Conservation (phyloP, 2,329 filamentous ascomycete species). For the Pyrenophora teres region DNA sequence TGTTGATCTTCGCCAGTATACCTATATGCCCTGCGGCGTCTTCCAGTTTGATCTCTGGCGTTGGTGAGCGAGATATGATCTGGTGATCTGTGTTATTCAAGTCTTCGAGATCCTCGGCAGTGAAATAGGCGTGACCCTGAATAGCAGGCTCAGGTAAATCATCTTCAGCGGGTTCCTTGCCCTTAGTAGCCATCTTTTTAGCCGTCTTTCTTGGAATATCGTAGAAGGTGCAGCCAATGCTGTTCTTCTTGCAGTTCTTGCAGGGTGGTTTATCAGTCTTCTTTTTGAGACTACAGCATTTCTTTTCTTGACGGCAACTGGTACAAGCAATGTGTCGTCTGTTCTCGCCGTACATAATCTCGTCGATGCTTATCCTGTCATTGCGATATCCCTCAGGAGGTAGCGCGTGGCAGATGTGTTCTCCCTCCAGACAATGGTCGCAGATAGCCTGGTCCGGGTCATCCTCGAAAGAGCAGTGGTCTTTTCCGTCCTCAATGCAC, state of each 20-base stretch:
- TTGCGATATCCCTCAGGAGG: slow-evolving; percentile 24
- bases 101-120: slow-evolving; percentile 21
- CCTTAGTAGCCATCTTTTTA: slow-evolving; percentile 13
- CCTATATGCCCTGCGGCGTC: slow-evolving; percentile 36
- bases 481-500: slow-evolving; percentile 19
- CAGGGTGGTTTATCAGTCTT: slow-evolving; percentile 40
- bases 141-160: slow-evolving; percentile 9
- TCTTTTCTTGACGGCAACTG: slow-evolving; percentile 34
- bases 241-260: slow-evolving; percentile 34
- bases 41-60: slow-evolving; percentile 32
- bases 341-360: slow-evolving; percentile 23
- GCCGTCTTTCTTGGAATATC: slow-evolving; percentile 15
- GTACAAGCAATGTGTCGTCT: slow-evolving; percentile 32
- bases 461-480: slow-evolving; percentile 31
- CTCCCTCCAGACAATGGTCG: slow-evolving; percentile 22
- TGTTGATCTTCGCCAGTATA: slow-evolving; percentile 39
- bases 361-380: slow-evolving; percentile 26
- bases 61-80: slow-evolving; percentile 18
- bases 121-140: slow-evolving; percentile 13
- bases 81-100: slow-evolving; percentile 11
- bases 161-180: neutral
- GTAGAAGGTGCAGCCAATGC: slow-evolving; percentile 39
- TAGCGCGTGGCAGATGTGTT: slow-evolving; percentile 19
- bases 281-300: slow-evolving; percentile 39
- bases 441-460: slow-evolving; percentile 23